Base-by-base conservation (phyloP, 1,284 basidiomycete genomes). In the Trichosporon inkin region DNA sequence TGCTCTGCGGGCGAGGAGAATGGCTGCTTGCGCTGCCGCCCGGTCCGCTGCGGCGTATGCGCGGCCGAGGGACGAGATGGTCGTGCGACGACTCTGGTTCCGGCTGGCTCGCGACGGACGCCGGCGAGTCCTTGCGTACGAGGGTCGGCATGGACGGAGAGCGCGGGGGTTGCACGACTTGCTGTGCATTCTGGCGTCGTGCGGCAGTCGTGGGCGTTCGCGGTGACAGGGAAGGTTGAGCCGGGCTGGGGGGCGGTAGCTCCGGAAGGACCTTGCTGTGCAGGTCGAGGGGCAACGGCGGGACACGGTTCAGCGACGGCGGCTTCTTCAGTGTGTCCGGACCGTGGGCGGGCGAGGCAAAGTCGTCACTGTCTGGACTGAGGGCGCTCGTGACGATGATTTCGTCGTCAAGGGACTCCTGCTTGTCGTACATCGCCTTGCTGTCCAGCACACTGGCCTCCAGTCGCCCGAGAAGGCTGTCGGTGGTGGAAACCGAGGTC, bases 71-170 rank as follows among this genome's bases (percentile, higher is more conserved):
- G 16, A 49, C 24, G 44, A 49, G 44, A 10, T 28, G 44, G 44
- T 49, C 44, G 28, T n/a, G 44, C 8, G 44, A 49, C 8, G 44
- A 49, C 24, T 49, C 44, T 22, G 44, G 16, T 2, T 22, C 28
- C 44, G 44, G 24, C 10, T 49, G 44, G 24, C 44, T 49, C 6
- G 24, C 24, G 16, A 49, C 44, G 5, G 44, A 49, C 13, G 44
- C 13, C 16, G 44, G 44, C 22, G 34, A 53, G 24, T 36, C 51
- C 17, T 53, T 37, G 17, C 34, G 51, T 10, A 36, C 51, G 19
- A 57, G 36, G 13, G 56, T 57, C 8, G 61, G 56, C 54, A 62
- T 58, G 2, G 60, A 62, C 0, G 60, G 60, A n/a, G 60, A 62
- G 16, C 60, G 60, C 36, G 56, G 44, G 35, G 35, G 40, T 39